Conservation (phyloP, 805 yeast species). For the Yamadazyma ubonensis region DNA sequence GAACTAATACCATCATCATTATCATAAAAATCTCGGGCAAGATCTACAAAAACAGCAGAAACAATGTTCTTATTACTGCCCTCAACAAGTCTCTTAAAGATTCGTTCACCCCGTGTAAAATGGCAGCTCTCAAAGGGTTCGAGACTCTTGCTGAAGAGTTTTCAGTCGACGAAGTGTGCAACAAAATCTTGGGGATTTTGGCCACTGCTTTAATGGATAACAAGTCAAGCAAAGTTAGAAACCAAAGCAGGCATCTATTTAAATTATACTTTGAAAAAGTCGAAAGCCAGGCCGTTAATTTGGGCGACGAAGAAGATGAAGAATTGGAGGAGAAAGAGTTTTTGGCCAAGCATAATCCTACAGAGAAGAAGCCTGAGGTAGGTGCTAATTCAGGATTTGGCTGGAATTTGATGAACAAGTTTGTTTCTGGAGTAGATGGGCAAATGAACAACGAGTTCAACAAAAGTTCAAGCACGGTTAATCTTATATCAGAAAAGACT, state of each 20-base stretch:
- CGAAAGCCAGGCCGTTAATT: conserved; percentile 35
- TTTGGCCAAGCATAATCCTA: conserved; percentile 26
- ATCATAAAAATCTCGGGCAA: conserved; percentile 62
- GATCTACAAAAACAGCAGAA: conserved; percentile 55
- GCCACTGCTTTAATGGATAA: conserved; percentile 82
- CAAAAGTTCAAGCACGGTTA: conserved; percentile 14
- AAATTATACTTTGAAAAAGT: conserved; percentile 50
- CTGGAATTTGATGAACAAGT: conserved; percentile 38
- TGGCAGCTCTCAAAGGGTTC: conserved; percentile 76
- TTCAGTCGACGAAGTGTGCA: conserved; percentile 71
- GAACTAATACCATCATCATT: conserved; percentile 73
- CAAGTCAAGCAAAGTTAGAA: conserved; percentile 61
- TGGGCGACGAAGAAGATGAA: conserved; percentile 36
- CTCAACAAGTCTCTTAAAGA: conserved; percentile 81
- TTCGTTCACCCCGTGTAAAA: conserved; percentile 68
- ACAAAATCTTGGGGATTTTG: conserved; percentile 77
- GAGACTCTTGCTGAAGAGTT: conserved; percentile 63
- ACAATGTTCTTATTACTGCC: conserved; percentile 83
- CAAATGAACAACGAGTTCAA: conserved; percentile 37
- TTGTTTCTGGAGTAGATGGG: conserved; percentile 32
- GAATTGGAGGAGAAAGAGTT: conserved; percentile 40
- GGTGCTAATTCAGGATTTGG: conserved; percentile 23
- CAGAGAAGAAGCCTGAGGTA: conserved; percentile 6
- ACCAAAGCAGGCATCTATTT: conserved; percentile 68
- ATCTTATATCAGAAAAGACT: conserved; percentile 4